phyloP scores from a whole-genome alignment of 2,329 filamentous ascomycete genomes.

The Didymella pomorum region DNA sequence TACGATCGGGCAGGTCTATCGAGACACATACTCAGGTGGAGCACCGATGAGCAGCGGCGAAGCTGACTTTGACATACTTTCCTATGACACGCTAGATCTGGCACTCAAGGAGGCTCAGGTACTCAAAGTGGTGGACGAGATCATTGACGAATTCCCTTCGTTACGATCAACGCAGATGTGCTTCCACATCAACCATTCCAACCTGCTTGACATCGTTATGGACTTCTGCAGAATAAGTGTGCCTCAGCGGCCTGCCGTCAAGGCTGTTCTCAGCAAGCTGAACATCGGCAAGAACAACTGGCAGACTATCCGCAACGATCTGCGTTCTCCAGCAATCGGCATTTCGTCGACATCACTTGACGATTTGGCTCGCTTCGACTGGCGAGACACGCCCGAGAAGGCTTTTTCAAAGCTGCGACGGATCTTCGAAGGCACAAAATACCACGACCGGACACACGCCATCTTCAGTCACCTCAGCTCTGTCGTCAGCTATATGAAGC shows the following conservation, averaged over 20 bases:
- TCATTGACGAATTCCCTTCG: slow-evolving; percentile 80
- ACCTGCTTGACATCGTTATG: slow-evolving; percentile 86
- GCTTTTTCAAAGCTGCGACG: slow-evolving; percentile 69
- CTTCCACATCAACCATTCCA: slow-evolving; percentile 89
- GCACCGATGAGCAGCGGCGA: slow-evolving; percentile 86
- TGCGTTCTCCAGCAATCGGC: slow-evolving; percentile 81
- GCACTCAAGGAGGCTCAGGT: slow-evolving; percentile 92
- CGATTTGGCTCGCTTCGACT: slow-evolving; percentile 90
- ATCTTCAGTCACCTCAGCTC: slow-evolving; percentile 80
- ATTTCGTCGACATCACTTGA: slow-evolving; percentile 90
- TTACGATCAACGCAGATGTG: slow-evolving; percentile 77
- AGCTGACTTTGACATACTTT: slow-evolving; percentile 96
- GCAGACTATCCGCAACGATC: slow-evolving; percentile 81
- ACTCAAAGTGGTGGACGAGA: slow-evolving; percentile 92
- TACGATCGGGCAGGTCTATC: slow-evolving; percentile 86
- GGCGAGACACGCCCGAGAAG: slow-evolving; percentile 78
- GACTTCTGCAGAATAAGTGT: slow-evolving; percentile 83
- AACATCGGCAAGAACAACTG: slow-evolving; percentile 83
- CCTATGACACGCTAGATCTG: slow-evolving; percentile 78
- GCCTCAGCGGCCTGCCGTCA: slow-evolving; percentile 73
- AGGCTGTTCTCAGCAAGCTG: slow-evolving; percentile 85
- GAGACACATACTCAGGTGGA: slow-evolving; percentile 78
- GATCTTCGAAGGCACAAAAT: slow-evolving; percentile 64
- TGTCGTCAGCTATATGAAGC: slow-evolving; percentile 77
- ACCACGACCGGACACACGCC: slow-evolving; percentile 59